Percentiles rank a stretch among this genome's conserved stretches.
These are phyloP conservation scores for Lipomyces sp. DNA, from an alignment of 805 yeast genomes.

Conservation along the genomic window DNA sequence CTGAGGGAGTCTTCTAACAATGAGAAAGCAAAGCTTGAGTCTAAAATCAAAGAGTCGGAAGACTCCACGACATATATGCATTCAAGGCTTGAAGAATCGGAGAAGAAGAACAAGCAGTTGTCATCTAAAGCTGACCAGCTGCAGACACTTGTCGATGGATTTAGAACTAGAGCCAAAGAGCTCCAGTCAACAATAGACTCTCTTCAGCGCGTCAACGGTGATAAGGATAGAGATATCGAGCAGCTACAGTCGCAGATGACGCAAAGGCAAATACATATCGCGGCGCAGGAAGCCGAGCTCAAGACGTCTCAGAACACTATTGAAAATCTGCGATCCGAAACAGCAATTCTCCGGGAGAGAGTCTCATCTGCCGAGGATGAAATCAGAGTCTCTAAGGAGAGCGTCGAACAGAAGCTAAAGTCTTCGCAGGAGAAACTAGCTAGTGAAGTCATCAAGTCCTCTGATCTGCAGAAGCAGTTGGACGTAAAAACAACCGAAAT, in stretches of 20 bases:
- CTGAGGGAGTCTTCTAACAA: slow-evolving; percentile 14
- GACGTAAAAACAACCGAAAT: slow-evolving; percentile 47
- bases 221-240: slow-evolving; percentile 39
- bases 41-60: slow-evolving; percentile 34
- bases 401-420: background rate
- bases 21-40: slow-evolving; percentile 30
- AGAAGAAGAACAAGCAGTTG: slow-evolving; percentile 25
- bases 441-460: slow-evolving; percentile 7
- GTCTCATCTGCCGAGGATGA: background rate
- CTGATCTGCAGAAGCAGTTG: slow-evolving; percentile 49
- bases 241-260: slow-evolving; percentile 1
- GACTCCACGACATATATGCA: slow-evolving; percentile 35
- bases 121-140: slow-evolving; percentile 10
- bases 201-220: slow-evolving; percentile 37
- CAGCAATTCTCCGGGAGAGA: background rate
- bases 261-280: slow-evolving; percentile 5
- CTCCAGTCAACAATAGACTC: slow-evolving; percentile 47
- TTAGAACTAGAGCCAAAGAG: slow-evolving; percentile 38
- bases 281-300: slow-evolving; percentile 12
- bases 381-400: background rate
- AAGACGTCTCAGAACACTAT: slow-evolving; percentile 7
- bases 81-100: slow-evolving; percentile 32
- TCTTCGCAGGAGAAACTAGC: slow-evolving; percentile 3
- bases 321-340: slow-evolving; percentile 12
- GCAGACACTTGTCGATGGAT: slow-evolving; percentile 36